phyloP scores from a whole-genome alignment of 1,139 yeast genomes.

The Geotrichum klebahnii region DNA sequence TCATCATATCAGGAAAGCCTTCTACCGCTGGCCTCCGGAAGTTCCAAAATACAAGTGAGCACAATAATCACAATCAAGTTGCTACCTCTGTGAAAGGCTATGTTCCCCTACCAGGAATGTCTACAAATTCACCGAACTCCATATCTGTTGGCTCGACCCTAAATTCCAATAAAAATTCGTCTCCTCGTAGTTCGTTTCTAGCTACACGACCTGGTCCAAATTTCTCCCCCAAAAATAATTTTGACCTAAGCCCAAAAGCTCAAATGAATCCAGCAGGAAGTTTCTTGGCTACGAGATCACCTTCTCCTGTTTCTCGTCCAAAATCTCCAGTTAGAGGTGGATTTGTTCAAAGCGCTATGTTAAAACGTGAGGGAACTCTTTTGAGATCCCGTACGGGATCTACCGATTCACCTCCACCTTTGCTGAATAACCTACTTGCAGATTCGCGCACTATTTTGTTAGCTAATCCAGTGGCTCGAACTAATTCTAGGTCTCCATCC shows the following conservation, averaged over 20 bases:
- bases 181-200: constrained; percentile 16
- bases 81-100: constrained; percentile 14
- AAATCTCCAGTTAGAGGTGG: constrained; percentile 32
- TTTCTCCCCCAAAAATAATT: constrained; percentile 10
- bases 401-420: constrained; percentile 6
- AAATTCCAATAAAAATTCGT: constrained; percentile 20
- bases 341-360: constrained; percentile 35
- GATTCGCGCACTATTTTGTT: constrained; percentile 14
- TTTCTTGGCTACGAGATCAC: constrained; percentile 21
- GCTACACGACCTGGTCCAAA: constrained; percentile 16
- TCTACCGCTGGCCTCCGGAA: constrained; percentile 14
- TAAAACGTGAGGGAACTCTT: constrained; percentile 30
- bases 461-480: constrained; percentile 20
- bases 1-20: constrained; percentile 7
- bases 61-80: constrained; percentile 18
- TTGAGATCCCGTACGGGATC: constrained; percentile 21
- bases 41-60: constrained; percentile 16
- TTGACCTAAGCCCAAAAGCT: constrained; percentile 17
- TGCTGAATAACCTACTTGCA: constrained; percentile 5
- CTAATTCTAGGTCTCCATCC: constrained; percentile 21
- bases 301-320: constrained; percentile 16
- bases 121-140: neutral
- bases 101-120: constrained; percentile 22
- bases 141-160: constrained; percentile 16
- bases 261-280: constrained; percentile 20